Percentiles rank a stretch among this genome's conserved stretches.
These are phyloP conservation scores for Paraconiothyrium sp. DNA, from an alignment of 2,329 filamentous ascomycete species.

Conservation along the genomic window DNA sequence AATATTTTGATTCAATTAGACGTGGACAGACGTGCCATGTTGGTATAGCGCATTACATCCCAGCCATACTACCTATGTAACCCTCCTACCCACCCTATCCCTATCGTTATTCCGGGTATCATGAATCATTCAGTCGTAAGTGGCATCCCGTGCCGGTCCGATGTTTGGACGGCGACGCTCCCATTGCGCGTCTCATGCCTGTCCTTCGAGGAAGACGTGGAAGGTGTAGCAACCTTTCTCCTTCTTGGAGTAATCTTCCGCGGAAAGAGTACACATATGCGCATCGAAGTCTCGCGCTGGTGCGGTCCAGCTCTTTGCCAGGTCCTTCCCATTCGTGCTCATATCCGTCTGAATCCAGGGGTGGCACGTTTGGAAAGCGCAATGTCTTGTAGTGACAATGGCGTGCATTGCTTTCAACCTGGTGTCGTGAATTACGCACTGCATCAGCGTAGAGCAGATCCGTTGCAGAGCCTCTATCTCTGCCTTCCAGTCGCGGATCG, in stretches of 20 bases:
- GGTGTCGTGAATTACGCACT: slow-evolving; percentile 24
- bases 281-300: background rate
- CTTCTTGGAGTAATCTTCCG: too few species aligned
- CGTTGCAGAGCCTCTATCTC: slow-evolving; percentile 31
- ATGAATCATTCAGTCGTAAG: background rate
- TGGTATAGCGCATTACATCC: background rate
- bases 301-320: background rate
- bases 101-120: background rate
- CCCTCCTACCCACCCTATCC: background rate
- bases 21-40: background rate
- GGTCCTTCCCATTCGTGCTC: background rate
- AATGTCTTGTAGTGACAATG: background rate
- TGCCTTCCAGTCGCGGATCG: slow-evolving; percentile 22
- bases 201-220: too few species aligned
- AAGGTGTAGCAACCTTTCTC: too few species aligned
- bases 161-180: too few species aligned
- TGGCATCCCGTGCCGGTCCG: background rate
- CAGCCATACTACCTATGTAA: background rate
- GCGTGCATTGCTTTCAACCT: slow-evolving; percentile 15
- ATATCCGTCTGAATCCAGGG: background rate
- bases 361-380: background rate
- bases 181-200: too few species aligned
- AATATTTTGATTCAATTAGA: background rate
- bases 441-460: slow-evolving; percentile 32
- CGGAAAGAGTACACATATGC: background rate